Conservation (phyloP, 345 rosid species). For the Euphorbia tirucalli region DNA sequence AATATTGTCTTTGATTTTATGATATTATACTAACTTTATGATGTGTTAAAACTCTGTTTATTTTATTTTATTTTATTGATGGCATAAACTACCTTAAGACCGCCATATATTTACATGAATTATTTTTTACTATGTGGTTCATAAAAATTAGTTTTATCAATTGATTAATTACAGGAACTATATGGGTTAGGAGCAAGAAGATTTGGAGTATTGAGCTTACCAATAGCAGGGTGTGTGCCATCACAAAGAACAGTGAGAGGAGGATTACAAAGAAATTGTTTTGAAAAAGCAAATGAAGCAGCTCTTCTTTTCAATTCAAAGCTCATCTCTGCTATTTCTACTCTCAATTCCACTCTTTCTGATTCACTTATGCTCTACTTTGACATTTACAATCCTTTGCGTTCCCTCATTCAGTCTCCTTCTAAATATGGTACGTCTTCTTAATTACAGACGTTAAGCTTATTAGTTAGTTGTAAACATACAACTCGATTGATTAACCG, state of each 20-base stretch:
- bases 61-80: no score
- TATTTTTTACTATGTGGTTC: no score
- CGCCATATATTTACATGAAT: no score
- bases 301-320: constrained; percentile 60
- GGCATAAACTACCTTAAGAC: no score
- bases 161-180: constrained; percentile 38
- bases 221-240: constrained; percentile 74
- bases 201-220: constrained; percentile 45
- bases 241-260: constrained; percentile 67
- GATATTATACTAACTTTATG: no score
- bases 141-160: no score
- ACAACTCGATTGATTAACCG: no score
- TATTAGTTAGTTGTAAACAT: no score
- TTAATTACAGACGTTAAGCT: no score
- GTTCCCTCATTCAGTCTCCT: constrained; percentile 33
- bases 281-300: constrained; percentile 44
- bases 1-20: no score
- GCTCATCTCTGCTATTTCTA: constrained; percentile 31
- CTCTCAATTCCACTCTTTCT: constrained; percentile 30
- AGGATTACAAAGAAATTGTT: constrained; percentile 48
- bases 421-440: no score
- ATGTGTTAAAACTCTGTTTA: no score
- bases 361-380: constrained; percentile 35
- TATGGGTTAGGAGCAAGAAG: constrained; percentile 60
- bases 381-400: constrained; percentile 41